phyloP scores from a whole-genome alignment of 805 yeast species.

The Barnettozyma wickerhamii region DNA sequence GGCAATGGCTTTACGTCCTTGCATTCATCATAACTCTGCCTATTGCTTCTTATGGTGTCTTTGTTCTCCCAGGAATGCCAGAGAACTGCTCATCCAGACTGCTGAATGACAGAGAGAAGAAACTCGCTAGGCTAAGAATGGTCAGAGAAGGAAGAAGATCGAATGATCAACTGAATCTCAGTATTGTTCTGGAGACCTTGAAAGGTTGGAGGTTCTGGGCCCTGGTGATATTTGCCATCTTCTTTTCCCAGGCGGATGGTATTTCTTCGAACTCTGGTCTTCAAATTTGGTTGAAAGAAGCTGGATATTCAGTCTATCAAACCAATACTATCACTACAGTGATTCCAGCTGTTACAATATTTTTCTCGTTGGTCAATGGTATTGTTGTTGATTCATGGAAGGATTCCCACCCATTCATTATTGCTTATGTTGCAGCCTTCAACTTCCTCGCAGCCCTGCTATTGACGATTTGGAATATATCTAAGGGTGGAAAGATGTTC shows the following conservation, averaged over 20 bases:
- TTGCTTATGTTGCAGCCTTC: conserved; percentile 25
- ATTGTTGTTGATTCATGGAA: conserved; percentile 26
- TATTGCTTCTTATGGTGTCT: conserved; percentile 43
- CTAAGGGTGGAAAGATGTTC: conserved; percentile 54
- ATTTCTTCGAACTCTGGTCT: conserved; percentile 27
- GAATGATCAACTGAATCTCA: conserved; percentile 15
- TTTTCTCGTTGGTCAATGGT: conserved; percentile 27
- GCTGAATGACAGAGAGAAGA: conserved; percentile 50
- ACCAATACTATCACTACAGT: conserved; percentile 47
- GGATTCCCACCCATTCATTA: conserved; percentile 25
- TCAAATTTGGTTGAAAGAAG: conserved; percentile 45
- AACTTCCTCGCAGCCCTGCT: conserved; percentile 21
- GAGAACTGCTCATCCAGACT: conserved; percentile 45
- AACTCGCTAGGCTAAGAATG: conserved; percentile 44
- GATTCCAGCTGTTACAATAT: conserved; percentile 43
- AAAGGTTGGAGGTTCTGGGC: conserved; percentile 18
- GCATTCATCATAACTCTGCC: conserved; percentile 44
- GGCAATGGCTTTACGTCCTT: conserved; percentile 47
- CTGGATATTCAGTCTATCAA: conserved; percentile 34
- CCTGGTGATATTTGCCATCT: conserved; percentile 42
- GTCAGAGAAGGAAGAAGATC: conserved; percentile 19
- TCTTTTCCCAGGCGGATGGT: conserved; percentile 32
- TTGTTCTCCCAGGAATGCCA: conserved; percentile 64
- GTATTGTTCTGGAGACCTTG: conserved; percentile 10
- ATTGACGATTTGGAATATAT: conserved; percentile 40